phyloP scores from a whole-genome alignment of 1,284 basidiomycete species.

The Ceraceosorus guamensis region DNA sequence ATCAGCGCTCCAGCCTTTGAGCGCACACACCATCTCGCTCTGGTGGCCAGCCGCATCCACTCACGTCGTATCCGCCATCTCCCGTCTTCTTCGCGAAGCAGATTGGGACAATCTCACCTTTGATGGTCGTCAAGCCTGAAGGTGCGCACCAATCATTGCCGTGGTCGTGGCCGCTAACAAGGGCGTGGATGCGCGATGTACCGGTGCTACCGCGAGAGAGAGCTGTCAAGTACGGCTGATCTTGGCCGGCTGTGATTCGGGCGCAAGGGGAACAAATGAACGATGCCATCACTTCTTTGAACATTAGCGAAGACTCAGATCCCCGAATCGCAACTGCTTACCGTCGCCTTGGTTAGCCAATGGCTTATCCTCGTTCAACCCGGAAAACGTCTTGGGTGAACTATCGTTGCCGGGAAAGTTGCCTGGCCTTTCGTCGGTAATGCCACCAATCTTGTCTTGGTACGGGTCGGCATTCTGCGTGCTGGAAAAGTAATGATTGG shows the following conservation, averaged over 20 bases:
- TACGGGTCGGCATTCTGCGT: neutral
- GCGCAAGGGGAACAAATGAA: too few species aligned
- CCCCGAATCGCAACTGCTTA: too few species aligned
- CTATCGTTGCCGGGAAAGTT: neutral
- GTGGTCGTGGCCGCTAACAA: neutral
- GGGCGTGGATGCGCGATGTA: neutral
- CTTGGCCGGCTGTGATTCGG: too few species aligned
- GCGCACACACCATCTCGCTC: too few species aligned
- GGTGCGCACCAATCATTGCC: neutral
- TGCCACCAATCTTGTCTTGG: neutral
- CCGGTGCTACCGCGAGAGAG: neutral
- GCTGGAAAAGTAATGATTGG: neutral
- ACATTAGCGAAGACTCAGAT: too few species aligned
- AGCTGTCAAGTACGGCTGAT: neutral
- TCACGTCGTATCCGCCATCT: neutral
- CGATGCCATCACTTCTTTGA: too few species aligned
- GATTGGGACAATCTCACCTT: neutral
- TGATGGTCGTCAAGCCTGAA: neutral
- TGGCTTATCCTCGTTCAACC: too few species aligned
- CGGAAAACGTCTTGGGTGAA: too few species aligned
- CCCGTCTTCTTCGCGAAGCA: neutral
- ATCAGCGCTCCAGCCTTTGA: too few species aligned
- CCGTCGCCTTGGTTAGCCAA: too few species aligned
- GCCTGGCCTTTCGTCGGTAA: neutral
- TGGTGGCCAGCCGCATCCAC: too few species aligned